phyloP scores from a whole-genome alignment of 2,329 filamentous ascomycete species.

The Aschersonia sp. region DNA sequence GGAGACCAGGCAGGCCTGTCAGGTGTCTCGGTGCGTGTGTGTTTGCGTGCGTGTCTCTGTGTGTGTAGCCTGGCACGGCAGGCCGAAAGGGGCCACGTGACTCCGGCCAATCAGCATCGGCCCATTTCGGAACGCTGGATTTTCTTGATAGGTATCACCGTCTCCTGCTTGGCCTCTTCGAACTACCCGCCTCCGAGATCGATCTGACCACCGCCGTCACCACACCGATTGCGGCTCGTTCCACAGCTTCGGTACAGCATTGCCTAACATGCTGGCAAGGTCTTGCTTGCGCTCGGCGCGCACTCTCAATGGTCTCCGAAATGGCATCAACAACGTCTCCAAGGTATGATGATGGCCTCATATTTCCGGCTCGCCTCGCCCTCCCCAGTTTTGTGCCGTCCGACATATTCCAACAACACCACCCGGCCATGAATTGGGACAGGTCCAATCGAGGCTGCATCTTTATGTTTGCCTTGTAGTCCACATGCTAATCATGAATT shows the following conservation, averaged over 20 bases:
- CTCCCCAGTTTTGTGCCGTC: too few species aligned
- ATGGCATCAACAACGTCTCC: slow-evolving; percentile 54
- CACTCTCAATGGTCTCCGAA: slow-evolving; percentile 64
- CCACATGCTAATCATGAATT: slow-evolving; percentile 1
- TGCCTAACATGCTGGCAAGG: slow-evolving; percentile 78
- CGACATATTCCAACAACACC: too few species aligned
- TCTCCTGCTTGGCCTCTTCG: slow-evolving; percentile 23
- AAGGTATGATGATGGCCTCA: slow-evolving; percentile 45
- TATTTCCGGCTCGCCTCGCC: slow-evolving; percentile 11
- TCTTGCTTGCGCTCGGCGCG: slow-evolving; percentile 81
- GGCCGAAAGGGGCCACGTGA: slow-evolving; percentile 18
- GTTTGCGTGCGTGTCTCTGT: background rate
- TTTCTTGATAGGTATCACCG: slow-evolving; percentile 21
- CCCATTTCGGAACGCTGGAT: slow-evolving; percentile 28
- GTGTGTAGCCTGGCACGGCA: background rate
- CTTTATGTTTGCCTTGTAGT: too few species aligned
- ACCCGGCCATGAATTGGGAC: too few species aligned
- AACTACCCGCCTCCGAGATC: slow-evolving; percentile 20
- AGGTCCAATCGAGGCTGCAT: too few species aligned
- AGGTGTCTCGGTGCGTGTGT: too few species aligned
- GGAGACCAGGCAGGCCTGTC: too few species aligned
- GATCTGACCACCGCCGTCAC: slow-evolving; percentile 19
- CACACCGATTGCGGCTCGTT: slow-evolving; percentile 19
- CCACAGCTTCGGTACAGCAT: slow-evolving; percentile 22
- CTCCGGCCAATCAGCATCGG: slow-evolving; percentile 23